Evolutionary conservation across 306 rosid species (phyloP).

Genomic region (Begonia masoniana): DNA sequence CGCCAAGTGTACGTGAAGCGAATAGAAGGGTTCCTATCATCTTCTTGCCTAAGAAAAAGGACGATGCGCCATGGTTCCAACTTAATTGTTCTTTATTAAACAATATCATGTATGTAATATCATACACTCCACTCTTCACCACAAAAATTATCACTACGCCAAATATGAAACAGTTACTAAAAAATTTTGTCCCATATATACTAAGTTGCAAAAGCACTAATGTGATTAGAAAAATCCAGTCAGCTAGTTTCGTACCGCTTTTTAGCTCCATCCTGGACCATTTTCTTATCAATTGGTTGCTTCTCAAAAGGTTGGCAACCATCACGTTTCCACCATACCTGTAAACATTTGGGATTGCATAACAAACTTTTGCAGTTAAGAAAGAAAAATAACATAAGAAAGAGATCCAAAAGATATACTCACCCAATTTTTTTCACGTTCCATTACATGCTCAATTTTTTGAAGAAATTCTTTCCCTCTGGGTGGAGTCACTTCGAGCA

Average conservation of each 20-base stretch:
- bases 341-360: conserved; percentile 7
- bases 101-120: too few relatives aligned
- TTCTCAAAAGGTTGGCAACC: conserved; percentile 92
- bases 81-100: too few relatives aligned
- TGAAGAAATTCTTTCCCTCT: conserved; percentile 64
- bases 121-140: too few relatives aligned
- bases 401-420: conserved; percentile 17
- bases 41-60: too few relatives aligned
- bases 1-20: too few relatives aligned
- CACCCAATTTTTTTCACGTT: conserved; percentile 96
- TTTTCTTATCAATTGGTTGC: conserved; percentile 64
- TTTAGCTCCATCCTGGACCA: conserved; percentile 52
- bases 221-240: too few relatives aligned
- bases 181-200: too few relatives aligned
- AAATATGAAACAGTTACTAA: too few relatives aligned
- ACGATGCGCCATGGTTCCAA: too few relatives aligned
- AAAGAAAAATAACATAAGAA: conserved; percentile 7
- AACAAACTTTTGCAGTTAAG: neutral
- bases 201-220: too few relatives aligned
- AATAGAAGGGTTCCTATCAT: too few relatives aligned
- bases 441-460: conserved; percentile 83
- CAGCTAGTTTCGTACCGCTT: conserved; percentile 49
- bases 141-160: too few relatives aligned
- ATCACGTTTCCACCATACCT: conserved; percentile 99
- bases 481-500: conserved; percentile 85